phyloP scores from a whole-genome alignment of 495 filamentous ascomycete species.

The Daldinia caldariorum region DNA sequence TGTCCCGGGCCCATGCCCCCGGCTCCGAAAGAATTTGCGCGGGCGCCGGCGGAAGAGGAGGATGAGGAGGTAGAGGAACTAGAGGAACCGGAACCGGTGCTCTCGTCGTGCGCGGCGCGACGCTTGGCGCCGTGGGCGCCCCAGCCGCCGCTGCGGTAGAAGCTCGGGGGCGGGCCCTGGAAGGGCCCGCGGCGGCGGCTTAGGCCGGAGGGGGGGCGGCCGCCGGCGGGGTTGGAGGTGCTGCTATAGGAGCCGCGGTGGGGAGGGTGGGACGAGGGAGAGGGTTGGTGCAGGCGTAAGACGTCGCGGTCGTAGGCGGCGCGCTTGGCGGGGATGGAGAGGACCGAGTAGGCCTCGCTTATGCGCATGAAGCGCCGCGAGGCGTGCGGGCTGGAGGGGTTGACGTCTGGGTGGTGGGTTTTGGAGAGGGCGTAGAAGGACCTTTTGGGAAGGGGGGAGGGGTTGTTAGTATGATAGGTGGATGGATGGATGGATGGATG shows the following conservation, averaged over 20 bases:
- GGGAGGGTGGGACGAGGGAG: slow-evolving; percentile 36
- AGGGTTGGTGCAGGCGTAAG: slow-evolving; percentile 46
- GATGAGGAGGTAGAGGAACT: slow-evolving; percentile 41
- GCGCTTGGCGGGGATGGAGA: slow-evolving; percentile 76
- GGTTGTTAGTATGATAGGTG: background rate
- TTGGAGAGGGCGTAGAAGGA: slow-evolving; percentile 95
- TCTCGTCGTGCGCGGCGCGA: slow-evolving; percentile 54
- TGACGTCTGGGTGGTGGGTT: slow-evolving; percentile 91
- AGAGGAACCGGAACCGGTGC: slow-evolving; percentile 39
- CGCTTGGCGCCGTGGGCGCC: slow-evolving; percentile 63
- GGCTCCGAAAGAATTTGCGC: slow-evolving; percentile 14
- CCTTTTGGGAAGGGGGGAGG: slow-evolving; percentile 52
- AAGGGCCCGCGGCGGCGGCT: slow-evolving; percentile 78
- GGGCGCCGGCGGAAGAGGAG: slow-evolving; percentile 19
- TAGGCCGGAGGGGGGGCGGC: slow-evolving; percentile 80
- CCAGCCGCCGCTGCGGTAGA: slow-evolving; percentile 83
- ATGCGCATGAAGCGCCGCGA: slow-evolving; percentile 83
- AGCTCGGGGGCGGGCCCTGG: slow-evolving; percentile 87
- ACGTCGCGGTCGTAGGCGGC: slow-evolving; percentile 81
- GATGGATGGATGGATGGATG: background rate
- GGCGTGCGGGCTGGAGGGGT: slow-evolving; percentile 78
- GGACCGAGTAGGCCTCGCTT: slow-evolving; percentile 84
- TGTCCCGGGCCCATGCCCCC: slow-evolving; percentile 61
- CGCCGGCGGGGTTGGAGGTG: slow-evolving; percentile 66
- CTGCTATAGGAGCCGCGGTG: slow-evolving; percentile 55